Evolutionary conservation across 2,329 filamentous ascomycete genomes (phyloP).

Genomic region (Venturia aucupariae): DNA sequence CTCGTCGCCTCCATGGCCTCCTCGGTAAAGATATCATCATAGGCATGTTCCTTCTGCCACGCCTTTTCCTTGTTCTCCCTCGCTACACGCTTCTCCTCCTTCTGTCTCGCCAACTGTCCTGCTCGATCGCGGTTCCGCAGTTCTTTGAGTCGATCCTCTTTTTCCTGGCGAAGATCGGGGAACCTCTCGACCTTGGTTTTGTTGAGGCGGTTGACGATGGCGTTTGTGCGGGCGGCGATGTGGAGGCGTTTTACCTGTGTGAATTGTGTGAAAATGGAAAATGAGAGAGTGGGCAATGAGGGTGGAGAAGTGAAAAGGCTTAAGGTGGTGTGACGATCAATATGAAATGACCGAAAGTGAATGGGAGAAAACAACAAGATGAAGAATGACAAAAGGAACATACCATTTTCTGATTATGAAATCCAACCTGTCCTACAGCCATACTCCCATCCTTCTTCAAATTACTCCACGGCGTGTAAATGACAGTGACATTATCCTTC

Average conservation of each 20-base stretch:
- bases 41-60: constrained; percentile 95
- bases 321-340: constrained; percentile 26
- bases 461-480: constrained; percentile 97
- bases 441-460: constrained; percentile 92
- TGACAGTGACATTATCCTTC: constrained; percentile 92
- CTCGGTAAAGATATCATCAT: constrained; percentile 83
- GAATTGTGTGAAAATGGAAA: neutral
- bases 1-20: constrained; percentile 68
- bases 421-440: constrained; percentile 89
- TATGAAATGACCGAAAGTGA: neutral
- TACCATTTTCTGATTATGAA: constrained; percentile 74
- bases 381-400: neutral
- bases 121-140: constrained; percentile 63
- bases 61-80: constrained; percentile 83
- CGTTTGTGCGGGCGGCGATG: constrained; percentile 72
- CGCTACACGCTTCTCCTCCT: constrained; percentile 62
- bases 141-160: constrained; percentile 64
- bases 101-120: constrained; percentile 56
- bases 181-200: constrained; percentile 88
- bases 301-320: neutral
- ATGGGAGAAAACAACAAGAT: neutral
- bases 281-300: neutral
- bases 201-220: constrained; percentile 93
- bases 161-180: constrained; percentile 74
- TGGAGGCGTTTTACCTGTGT: constrained; percentile 67